Evolutionary conservation across 305 asterid species (phyloP).

Genomic region (Rubia tinctorum): DNA sequence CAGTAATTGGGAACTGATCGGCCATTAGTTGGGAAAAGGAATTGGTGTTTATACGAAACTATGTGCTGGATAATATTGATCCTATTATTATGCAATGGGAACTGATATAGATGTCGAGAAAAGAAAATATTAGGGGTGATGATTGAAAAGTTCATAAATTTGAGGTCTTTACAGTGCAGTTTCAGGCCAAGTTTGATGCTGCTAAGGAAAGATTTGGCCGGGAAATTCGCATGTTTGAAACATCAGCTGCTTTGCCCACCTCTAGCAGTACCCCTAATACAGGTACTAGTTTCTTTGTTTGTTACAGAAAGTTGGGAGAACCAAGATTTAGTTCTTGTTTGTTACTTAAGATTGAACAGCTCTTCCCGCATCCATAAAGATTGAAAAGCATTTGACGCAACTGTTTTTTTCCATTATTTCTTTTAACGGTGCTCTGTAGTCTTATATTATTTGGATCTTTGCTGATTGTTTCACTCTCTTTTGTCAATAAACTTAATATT

Average conservation of each 20-base stretch:
- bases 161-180: constrained; percentile 11
- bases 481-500: not conserved
- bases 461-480: not conserved
- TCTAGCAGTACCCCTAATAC: constrained; percentile 40
- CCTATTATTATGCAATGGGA: not conserved
- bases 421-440: not conserved
- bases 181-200: constrained; percentile 67
- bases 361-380: not conserved
- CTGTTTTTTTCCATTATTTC: not conserved
- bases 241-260: constrained; percentile 48
- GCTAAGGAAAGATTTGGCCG: constrained; percentile 83
- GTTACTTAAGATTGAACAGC: not conserved
- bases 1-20: too few relatives aligned
- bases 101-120: too few relatives aligned
- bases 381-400: not conserved
- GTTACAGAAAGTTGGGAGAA: not conserved
- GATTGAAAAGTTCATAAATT: not conserved
- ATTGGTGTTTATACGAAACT: not conserved
- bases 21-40: not conserved
- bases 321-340: not conserved
- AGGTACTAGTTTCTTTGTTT: constrained; percentile 33
- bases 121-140: not conserved
- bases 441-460: not conserved
- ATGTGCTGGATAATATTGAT: not conserved
- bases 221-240: constrained; percentile 72